These are phyloP conservation scores for Rhizopogon sp. DNA, from an alignment of 768 basidiomycete species.

Conservation along the genomic window DNA sequence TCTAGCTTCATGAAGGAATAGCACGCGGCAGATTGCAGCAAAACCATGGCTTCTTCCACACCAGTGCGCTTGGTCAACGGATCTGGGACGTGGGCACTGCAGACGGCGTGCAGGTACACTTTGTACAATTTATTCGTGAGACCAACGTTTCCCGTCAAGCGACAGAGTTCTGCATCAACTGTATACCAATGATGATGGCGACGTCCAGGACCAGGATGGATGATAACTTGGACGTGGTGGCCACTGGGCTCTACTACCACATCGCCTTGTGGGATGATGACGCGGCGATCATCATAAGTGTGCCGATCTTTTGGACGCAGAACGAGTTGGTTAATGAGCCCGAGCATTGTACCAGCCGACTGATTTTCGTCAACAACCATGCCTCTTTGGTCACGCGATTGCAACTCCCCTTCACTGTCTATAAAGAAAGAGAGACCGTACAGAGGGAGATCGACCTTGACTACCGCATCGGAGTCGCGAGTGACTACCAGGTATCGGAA, in stretches of 20 bases:
- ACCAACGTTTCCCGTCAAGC: constrained; percentile 16
- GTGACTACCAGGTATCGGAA: constrained; percentile 13
- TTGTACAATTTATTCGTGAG: constrained; percentile 24
- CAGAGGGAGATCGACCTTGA: constrained; percentile 26
- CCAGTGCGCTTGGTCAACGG: constrained; percentile 38
- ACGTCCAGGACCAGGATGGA: neutral
- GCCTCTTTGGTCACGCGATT: constrained; percentile 32
- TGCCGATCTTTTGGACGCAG: constrained; percentile 20
- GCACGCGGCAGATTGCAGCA: constrained; percentile 29
- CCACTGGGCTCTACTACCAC: neutral
- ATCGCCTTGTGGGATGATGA: constrained; percentile 9
- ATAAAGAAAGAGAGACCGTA: constrained; percentile 33
- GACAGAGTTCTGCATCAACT: constrained; percentile 21
- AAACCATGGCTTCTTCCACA: constrained; percentile 32
- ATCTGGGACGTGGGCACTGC: constrained; percentile 28
- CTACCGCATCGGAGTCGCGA: constrained; percentile 9
- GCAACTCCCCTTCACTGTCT: constrained; percentile 19
- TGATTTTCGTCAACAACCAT: constrained; percentile 35
- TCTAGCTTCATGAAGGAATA: constrained; percentile 33
- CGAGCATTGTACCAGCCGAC: constrained; percentile 35
- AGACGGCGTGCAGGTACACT: constrained; percentile 38
- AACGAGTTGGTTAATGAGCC: constrained; percentile 31
- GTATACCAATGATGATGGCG: constrained; percentile 17
- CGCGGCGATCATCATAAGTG: neutral
- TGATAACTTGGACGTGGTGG: neutral